These are phyloP conservation scores for Colletotrichum musae DNA, from an alignment of 2,329 filamentous ascomycete species.

Conservation along the genomic window DNA sequence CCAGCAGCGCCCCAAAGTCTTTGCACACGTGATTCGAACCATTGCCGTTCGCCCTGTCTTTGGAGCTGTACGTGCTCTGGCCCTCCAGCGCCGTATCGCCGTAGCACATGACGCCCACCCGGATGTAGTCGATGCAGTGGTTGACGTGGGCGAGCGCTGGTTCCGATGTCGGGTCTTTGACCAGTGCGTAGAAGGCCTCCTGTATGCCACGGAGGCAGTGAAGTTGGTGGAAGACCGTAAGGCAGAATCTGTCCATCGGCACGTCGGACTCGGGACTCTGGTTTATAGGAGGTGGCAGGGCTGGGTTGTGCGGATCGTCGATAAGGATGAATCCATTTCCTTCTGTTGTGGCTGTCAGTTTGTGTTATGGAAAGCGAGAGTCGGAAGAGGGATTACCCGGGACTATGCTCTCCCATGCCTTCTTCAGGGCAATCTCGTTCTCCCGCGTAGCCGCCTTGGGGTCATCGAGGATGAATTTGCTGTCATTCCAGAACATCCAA, in stretches of 20 bases:
- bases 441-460: no score
- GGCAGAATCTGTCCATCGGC: neutral
- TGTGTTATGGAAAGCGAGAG: no score
- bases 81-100: slow-evolving; percentile 6
- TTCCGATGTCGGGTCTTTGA: neutral
- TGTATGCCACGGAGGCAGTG: slow-evolving; percentile 4
- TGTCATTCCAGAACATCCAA: no score
- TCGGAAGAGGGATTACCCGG: no score
- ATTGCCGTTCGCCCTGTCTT: no score
- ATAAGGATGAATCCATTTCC: neutral
- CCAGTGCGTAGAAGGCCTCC: neutral
- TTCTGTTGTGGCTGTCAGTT: no score
- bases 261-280: neutral
- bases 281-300: neutral
- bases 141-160: neutral
- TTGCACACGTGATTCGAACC: no score
- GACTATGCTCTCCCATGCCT: no score
- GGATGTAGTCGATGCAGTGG: slow-evolving; percentile 17
- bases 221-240: slow-evolving; percentile 3
- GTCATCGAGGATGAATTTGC: no score
- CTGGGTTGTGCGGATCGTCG: neutral
- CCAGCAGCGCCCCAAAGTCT: no score
- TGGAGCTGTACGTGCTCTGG: neutral
- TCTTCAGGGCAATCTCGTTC: no score
- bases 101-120: slow-evolving; percentile 7